Conservation (phyloP, 2,329 filamentous ascomycete genomes). For the Fusarium sp. region DNA sequence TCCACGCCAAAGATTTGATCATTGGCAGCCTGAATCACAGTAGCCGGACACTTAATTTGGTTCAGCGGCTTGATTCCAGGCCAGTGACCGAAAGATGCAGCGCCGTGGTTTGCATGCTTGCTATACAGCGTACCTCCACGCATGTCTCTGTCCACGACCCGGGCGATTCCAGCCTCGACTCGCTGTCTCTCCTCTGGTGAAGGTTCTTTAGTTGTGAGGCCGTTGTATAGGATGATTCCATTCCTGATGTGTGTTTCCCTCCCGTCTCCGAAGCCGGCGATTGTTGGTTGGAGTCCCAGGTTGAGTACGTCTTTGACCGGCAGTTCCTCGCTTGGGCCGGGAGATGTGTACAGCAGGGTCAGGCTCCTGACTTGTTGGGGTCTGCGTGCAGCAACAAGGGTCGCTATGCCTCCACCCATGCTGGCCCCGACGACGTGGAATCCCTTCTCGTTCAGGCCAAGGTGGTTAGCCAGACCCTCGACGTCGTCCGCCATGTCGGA, state of each 20-base stretch:
- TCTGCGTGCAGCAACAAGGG: constrained; percentile 34
- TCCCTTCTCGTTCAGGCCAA: constrained; percentile 28
- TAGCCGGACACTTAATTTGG: constrained; percentile 41
- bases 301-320: constrained; percentile 6
- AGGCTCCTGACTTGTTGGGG: constrained; percentile 36
- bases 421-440: constrained; percentile 45
- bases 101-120: constrained; percentile 44
- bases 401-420: constrained; percentile 43
- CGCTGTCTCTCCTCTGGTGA: constrained; percentile 13
- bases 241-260: constrained; percentile 4
- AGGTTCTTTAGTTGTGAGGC: constrained; percentile 17
- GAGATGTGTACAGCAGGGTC: constrained; percentile 40
- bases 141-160: constrained; percentile 21
- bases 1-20: constrained; percentile 45
- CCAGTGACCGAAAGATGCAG: constrained; percentile 37
- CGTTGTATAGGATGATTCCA: constrained; percentile 9
- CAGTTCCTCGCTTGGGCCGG: constrained; percentile 28
- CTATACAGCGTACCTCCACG: constrained; percentile 43
- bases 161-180: neutral
- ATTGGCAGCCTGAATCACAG: constrained; percentile 45
- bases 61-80: constrained; percentile 40
- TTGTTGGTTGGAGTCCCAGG: neutral
- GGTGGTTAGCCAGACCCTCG: constrained; percentile 43
- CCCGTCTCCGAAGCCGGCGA: neutral
- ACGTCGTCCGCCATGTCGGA: constrained; percentile 46